Evolutionary conservation across 1,284 basidiomycete genomes (phyloP), one percentile per base, ranked within the genome.

Genomic region (Ganoderma sinense): DNA sequence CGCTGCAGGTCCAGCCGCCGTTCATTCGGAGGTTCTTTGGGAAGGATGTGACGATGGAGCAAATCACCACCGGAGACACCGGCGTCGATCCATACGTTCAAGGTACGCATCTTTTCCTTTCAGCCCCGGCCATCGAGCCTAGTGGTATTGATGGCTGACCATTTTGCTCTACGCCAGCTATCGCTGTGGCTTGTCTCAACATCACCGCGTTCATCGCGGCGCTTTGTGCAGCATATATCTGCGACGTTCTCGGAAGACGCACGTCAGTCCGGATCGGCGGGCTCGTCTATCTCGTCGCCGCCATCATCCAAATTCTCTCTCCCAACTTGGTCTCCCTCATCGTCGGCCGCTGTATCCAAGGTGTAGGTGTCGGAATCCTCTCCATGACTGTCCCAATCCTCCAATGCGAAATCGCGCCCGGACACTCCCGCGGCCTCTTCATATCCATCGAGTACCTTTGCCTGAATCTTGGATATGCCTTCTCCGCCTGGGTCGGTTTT

Each of bases 361-460:
- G 82, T 51, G 69, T 85, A 66, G 83, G 79, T 11, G 83, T 84
- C 59, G 87, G 87, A 23, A 84, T 87, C 60, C 80, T 88, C 56
- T 87, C 86, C 65, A 87, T 87, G 84, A 86, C 85, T 2, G 86
- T 87, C 31, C 85, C 86, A 0, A 78, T 87, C 73, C 80, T 85
- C 70, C 87, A 87, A 74, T 86, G 85, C 75, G 87, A 88, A 75
- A 88, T 88, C 59, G 85, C 87, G 1, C 87, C 87, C 0, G 81
- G 82, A 4, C 82, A 86, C 69, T 79, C 83, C n/a, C 84, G 86
- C 39, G 86, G 87, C 40, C 80, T 85, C 43, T 86, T 88, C 73
- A 84, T 86, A 69, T 82, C 83, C 26, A 85, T 88, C 76, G 87
- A 88, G 68, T 87, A 88, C 71, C 76, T 87, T 63, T 88, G 83